Conservation (phyloP, 2,329 filamentous ascomycete species). For the Mariannaea elegans region DNA sequence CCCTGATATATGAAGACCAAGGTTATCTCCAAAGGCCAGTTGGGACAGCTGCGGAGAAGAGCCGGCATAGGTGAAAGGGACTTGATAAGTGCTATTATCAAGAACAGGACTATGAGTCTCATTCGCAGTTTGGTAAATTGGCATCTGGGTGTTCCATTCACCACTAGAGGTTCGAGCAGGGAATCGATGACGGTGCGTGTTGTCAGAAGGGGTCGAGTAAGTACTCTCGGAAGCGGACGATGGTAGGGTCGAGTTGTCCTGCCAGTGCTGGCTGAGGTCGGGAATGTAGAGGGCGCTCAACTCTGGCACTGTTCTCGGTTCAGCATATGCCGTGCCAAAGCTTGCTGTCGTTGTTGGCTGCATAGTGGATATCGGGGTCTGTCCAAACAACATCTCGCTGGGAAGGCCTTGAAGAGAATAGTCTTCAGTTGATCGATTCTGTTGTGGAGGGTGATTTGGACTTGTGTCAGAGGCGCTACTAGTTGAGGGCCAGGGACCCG, state of each 20-base stretch:
- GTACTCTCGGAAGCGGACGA: conserved; percentile 58
- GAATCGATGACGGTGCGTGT: conserved; percentile 39
- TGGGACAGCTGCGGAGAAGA: conserved; percentile 46
- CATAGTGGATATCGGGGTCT: conserved; percentile 23
- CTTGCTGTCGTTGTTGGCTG: conserved; percentile 25
- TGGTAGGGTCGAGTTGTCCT: conserved; percentile 52
- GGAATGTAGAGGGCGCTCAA: conserved; percentile 37
- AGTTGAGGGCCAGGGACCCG: conserved; percentile 36
- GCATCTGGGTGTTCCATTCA: conserved; percentile 46
- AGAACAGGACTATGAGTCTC: conserved; percentile 32
- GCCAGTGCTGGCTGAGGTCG: conserved; percentile 37
- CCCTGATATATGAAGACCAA: conserved; percentile 44
- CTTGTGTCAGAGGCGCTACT: conserved; percentile 15
- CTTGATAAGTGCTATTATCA: conserved; percentile 32
- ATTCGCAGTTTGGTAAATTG: conserved; percentile 37
- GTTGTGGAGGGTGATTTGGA: conserved; percentile 25
- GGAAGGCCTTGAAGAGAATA: conserved; percentile 32
- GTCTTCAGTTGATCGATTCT: conserved; percentile 29
- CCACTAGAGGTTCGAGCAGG: conserved; percentile 40
- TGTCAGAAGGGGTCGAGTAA: conserved; percentile 57
- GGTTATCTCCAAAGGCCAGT: conserved; percentile 43
- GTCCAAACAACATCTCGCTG: conserved; percentile 35
- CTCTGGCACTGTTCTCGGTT: conserved; percentile 36
- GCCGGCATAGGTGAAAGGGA: conserved; percentile 42
- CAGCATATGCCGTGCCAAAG: conserved; percentile 30